Base-by-base conservation (phyloP, 2,329 filamentous ascomycete genomes). In the Myriosclerotinia scirpicola region DNA sequence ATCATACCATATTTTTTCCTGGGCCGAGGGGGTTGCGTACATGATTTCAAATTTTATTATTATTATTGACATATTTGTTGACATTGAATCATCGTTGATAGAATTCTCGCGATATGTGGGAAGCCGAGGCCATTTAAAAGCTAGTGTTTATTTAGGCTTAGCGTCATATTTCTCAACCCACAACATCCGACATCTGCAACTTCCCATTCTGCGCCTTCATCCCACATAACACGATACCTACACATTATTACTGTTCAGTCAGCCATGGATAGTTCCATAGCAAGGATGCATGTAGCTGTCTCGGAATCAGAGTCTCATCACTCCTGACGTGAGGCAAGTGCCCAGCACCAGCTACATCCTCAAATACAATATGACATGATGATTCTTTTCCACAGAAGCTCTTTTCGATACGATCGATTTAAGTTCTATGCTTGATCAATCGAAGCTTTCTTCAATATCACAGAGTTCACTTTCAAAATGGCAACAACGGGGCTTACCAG, bases 281-380 rank as follows among this genome's bases (percentile, higher is more conserved):
- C 22, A 15, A 58, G 40, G 26, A 59, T 36, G 11, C 1, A 36
- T 3, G 26, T 50, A 17, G 0, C 8, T 50, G 22, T 22, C n/a
- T 5, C n/a, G 36, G 17, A 59, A 34, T 36, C 26, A 34, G 6
- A 9, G 20, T 59, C 26, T 36, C 26, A 59, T 26, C 9, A 30
- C 17, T 40, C 38, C 9, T 17, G 5, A 11, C 38, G 38, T 36
- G 26, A 34, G 26, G 42, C 42, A 20, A 22, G 26, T 48, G 26
- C 52, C n/a, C 56, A 48, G 26, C 42, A n/a, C 6, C 26, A 59
- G 30, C 26, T 48, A 12, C 56, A 46, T 34, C 20, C 14, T 46
- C 26, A 14, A 36, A 48, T 59, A 59, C 42, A 48, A 59, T 46
- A 59, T 48, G 30, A 59, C 26, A 36, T 22, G 56, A 22, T 15